Conservation (phyloP, 495 filamentous ascomycete species). For the Aspergillus kassunensis region DNA sequence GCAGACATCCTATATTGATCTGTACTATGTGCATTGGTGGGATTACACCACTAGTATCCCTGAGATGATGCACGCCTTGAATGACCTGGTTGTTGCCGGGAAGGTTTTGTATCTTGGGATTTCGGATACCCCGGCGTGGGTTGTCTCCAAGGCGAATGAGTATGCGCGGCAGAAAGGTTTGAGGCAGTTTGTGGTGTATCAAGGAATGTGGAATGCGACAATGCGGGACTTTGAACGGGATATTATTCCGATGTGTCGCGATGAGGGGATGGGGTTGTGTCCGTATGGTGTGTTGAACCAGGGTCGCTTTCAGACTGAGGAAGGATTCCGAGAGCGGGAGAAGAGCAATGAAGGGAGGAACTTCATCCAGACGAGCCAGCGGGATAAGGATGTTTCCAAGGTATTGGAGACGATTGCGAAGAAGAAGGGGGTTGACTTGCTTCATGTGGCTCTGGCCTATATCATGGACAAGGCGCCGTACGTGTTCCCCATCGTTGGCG, state of each 20-base stretch:
- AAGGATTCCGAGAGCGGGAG: constrained; percentile 23
- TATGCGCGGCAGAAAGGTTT: constrained; percentile 62
- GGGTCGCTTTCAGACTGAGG: constrained; percentile 56
- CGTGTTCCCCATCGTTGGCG: constrained; percentile 72
- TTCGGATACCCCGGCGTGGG: constrained; percentile 67
- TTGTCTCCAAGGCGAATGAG: constrained; percentile 63
- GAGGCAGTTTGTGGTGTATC: constrained; percentile 62
- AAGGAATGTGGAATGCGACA: constrained; percentile 59
- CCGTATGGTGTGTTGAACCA: constrained; percentile 62
- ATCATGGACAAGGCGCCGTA: constrained; percentile 55
- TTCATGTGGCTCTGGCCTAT: constrained; percentile 50
- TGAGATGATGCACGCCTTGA: constrained; percentile 67
- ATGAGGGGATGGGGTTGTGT: constrained; percentile 65
- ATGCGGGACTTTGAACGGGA: constrained; percentile 66
- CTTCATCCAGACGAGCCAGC: constrained; percentile 25
- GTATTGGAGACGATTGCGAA: constrained; percentile 58
- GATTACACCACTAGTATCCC: constrained; percentile 59
- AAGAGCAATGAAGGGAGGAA: constrained; percentile 28
- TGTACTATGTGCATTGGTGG: constrained; percentile 63
- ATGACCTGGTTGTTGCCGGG: constrained; percentile 53
- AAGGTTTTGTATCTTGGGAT: constrained; percentile 71
- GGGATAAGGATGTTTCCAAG: constrained; percentile 49
- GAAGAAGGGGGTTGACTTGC: constrained; percentile 42
- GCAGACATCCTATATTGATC: constrained; percentile 54
- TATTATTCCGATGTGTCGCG: constrained; percentile 61